Base-by-base conservation (phyloP, 305 asterid species). In the Fraxinus greggii region DNA sequence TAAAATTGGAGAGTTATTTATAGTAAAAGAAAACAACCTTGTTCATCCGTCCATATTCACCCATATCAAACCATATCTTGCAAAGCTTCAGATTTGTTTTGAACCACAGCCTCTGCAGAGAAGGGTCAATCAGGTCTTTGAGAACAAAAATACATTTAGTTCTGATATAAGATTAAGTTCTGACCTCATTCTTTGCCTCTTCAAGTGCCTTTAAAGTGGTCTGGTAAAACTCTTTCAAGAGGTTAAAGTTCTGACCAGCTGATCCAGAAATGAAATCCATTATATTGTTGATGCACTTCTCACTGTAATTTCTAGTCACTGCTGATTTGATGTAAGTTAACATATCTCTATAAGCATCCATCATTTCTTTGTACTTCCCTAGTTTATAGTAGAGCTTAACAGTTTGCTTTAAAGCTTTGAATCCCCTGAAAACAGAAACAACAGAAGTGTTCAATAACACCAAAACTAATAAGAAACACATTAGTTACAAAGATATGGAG, bases 231-330 rank as follows among this genome's bases (percentile, higher is more conserved):
- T 95, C 98, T 82, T 93, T 95, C 80, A 95, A 89, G 40, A 95
- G 92, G 83, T 89, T 59, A 81, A 95, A 93, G 90, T 95, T 95
- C 90, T 94, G 99, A 81, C 99, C 75, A 48, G 99, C 97, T 78
- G 98, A 94, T 82, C 97, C 97, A 77, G 99, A 94, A 76, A 93
- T 94, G 83, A 92, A 95, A 92, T 95, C 99, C 99, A 95, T 95
- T 83, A 95, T 94, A 86, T 87, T 94, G 84, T 95, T 95, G 79
- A 95, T 94, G 82, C 98, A 92, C 91, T 94, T 94, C 82, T 95
- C 99, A 80, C 99, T 95, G 88, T 95, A 94, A 86, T 95, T 95
- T 84, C 99, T 90, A 76, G 98, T 95, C 82, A 95, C 99, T 38
- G 99, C 99, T 42, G 98, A 92, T 83, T 92, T 94, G 70, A 94